Evolutionary conservation across 192 early-diverging fungal genomes (phyloP), one percentile per base, ranked within the genome.

Genomic region (Cetraspora pellucida): DNA sequence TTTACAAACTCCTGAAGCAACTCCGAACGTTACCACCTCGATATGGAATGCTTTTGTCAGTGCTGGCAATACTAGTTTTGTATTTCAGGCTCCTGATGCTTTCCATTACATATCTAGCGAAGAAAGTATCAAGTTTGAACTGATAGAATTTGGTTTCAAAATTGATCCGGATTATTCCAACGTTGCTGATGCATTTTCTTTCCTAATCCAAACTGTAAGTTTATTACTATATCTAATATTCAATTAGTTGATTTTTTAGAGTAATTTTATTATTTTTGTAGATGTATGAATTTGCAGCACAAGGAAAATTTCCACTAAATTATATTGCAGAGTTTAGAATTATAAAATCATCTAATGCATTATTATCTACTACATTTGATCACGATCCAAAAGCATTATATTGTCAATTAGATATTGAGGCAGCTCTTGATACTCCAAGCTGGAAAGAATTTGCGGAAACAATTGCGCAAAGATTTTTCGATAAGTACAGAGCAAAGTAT

Each of bases 401-500:
- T n/a, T n/a, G n/a, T n/a, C n/a, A n/a, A n/a, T n/a, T n/a, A n/a
- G n/a, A n/a, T n/a, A n/a, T n/a, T n/a, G n/a, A n/a, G n/a, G n/a
- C n/a, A n/a, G n/a, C n/a, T n/a, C n/a, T n/a, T n/a, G n/a, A n/a
- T n/a, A n/a, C n/a, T n/a, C n/a, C n/a, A n/a, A n/a, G n/a, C n/a
- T n/a, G n/a, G n/a, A n/a, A n/a, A n/a, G n/a, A n/a, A n/a, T n/a
- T n/a, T n/a, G n/a, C n/a, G n/a, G n/a, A n/a, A n/a, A n/a, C 37
- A 11, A 49, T 72, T 47, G 28, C 65, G 7, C 10, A 19, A 27
- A 54, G 74, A 44, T 78, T 65, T 77, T 63, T 78, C 11, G 17
- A 74, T 16, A 76, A 75, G 14, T 83, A 78, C 47, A 74, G 80
- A 21, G 73, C 77, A 14, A 76, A 68, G 82, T 83, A 79, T n/a